Evolutionary conservation across 2,329 filamentous ascomycete genomes (phyloP).

Genomic region (Fusarium sp.): DNA sequence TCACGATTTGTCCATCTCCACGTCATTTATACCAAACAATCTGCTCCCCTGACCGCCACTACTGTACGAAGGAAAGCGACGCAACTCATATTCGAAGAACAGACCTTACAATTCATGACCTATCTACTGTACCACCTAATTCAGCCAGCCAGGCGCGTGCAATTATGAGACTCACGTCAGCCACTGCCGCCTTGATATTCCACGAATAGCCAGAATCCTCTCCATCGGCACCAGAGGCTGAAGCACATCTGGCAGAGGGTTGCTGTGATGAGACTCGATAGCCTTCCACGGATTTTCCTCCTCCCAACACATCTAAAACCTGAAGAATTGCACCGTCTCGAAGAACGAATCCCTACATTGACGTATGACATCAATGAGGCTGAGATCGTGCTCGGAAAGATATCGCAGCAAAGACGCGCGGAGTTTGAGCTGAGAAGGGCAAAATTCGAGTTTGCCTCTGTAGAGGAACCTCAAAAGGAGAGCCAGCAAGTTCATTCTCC

Average conservation of each 20-base stretch:
- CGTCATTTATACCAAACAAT: not conserved
- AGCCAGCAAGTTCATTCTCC: not conserved
- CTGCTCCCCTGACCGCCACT: not conserved
- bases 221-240: not conserved
- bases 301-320: constrained; percentile 74
- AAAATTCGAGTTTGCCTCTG: constrained; percentile 65
- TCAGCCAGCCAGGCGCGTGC: not conserved
- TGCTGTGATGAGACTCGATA: constrained; percentile 37
- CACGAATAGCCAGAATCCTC: not conserved
- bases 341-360: constrained; percentile 70
- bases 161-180: constrained; percentile 3
- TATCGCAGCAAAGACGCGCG: constrained; percentile 75
- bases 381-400: constrained; percentile 76
- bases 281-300: constrained; percentile 74
- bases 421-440: constrained; percentile 78
- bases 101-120: not conserved
- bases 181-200: not conserved
- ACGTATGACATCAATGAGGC: constrained; percentile 80
- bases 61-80: not conserved
- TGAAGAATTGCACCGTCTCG: constrained; percentile 69
- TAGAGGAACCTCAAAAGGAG: constrained; percentile 7
- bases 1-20: not conserved
- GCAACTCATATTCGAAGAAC: not conserved
- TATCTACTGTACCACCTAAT: not conserved
- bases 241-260: not conserved